Base-by-base conservation (phyloP, 176 grass and related monocot species). In the Tillandsia fasciculata region DNA sequence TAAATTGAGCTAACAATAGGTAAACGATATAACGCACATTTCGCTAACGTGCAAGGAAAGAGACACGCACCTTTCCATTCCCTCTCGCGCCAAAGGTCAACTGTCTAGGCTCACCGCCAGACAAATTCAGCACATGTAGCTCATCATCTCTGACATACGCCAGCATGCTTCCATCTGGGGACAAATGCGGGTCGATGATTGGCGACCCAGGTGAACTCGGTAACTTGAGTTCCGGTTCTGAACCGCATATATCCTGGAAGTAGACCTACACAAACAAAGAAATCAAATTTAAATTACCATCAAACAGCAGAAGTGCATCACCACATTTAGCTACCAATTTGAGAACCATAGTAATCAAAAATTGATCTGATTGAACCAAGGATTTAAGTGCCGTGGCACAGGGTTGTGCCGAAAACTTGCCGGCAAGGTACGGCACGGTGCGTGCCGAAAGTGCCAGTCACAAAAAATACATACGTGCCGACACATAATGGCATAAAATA, bases 71-170 rank as follows among this genome's bases (percentile, higher is more conserved):
- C 87, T 99, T 99, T 53, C 90, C 66, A 79, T 77, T 88, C 82
- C 79, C 89, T 72, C 72, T 97, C 72, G 87, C 87, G 64, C 87
- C 90, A 47, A 50, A 88, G 64, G 87, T 93, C 69, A 99, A 79
- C 81, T 93, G 90, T 51, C 70, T 90, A 72, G 82, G 83, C 65
- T 92, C 80, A 0, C 78, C 84, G 64, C 68, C 65, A 66, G 78
- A 87, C 27, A 94, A 82, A 70, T 71, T 79, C 29, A 71, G 53
- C 18, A 81, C 88, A 88, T 90, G 78, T 63, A 99, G 79, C 63
- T 99, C 87, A 22, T 93, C 95, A 77, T 94, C 89, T 78, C 72
- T 79, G 68, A 99, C 84, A 88, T 82, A 99, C 10, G 95, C 90
- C 71, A 99, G 82, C 87, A 94, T 89, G 72, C 50, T 88, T 67